Base-by-base conservation (phyloP, 768 basidiomycete genomes). In the Naematelia encephala region DNA sequence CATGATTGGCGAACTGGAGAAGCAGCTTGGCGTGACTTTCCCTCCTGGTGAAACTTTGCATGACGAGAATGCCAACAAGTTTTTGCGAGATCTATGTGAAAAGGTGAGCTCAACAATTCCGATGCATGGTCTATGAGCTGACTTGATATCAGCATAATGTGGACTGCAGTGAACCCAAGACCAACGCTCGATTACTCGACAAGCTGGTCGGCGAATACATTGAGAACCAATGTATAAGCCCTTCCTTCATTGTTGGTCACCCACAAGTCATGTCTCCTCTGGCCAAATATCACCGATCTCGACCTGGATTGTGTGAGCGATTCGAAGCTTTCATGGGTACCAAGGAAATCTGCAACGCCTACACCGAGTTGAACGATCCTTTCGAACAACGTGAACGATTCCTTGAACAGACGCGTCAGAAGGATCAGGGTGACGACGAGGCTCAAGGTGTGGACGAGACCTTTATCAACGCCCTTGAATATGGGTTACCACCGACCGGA, bases 201-300 rank as follows among this genome's bases (percentile, higher is more conserved):
- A 99, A 98, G 90, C 90, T 99, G 62, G 94, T 98, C 57, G 94
- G 96, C 48, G 94, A 98, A 78, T 98, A 82, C 80, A 98, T 99
- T 76, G 96, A 99, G 76, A 89, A 88, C 27, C 86, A 98, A 56
- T 99, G 96, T 79, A 85, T 97, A 69, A 93, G 89, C 30, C 96
- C 96, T 2, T 82, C 93, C 3, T 99, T 99, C 83, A 98, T 99
- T 67, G 92, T 94, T 62, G 96, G 96, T 27, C 96, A 98, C 79
- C 96, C 96, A 14, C 93, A 98, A 81, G 91, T 98, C 66, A 99
- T 99, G 96, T 97, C 94, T 0, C 96, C 96, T 2, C 86, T 99
- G 30, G 96, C 96, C 78, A 99, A 99, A 81, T 90, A 89, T 84
- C 93, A 98, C 78, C 90, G 96, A 63, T 90, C 89, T n/a, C 86